Evolutionary conservation across 192 early-diverging fungal genomes (phyloP), one percentile per base, ranked within the genome.

Genomic region (Entomortierella beljakovae): DNA sequence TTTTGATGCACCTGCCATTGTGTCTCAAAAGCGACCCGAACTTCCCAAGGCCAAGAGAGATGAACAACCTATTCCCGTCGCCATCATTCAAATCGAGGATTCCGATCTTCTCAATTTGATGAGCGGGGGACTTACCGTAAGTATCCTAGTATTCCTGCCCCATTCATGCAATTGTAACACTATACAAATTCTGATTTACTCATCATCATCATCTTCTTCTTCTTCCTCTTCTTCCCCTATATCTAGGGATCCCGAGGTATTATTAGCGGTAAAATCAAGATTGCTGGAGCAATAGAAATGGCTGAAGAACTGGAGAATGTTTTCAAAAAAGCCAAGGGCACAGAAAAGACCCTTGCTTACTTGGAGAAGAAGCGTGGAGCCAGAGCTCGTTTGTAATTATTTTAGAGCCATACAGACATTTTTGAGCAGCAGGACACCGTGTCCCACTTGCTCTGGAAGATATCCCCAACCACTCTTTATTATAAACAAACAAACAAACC

Each of bases 261-360:
- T 60, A 68, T 79, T 18, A 79, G 67, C 22, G 75, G 75, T 51
- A 79, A 79, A 51, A 79, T 79, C 67, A 79, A 79, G 67, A 79
- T 79, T 60, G 75, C 75, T n/a, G 75, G 75, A 33, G 75, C 75
- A 23, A 79, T 79, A 43, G 75, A 79, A 26, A 40, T 79, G 58
- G 75, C 75, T 6, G 75, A 79, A 51, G 61, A 79, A 26, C 48
- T 79, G 62, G 75, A 79, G 61, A 26, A 62, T 38, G 64, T 79
- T 34, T 79, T 79, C 37, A 69, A 57, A 42, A 79, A 79, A 62
- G 75, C 75, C 29, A 79, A 79, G 68, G 75, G 75, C 6, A 35
- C 66, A 9, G 75, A 79, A 29, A 79, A 79, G 75, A 79, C 75
- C 10, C 57, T 79, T 51, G 67, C 75, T 0, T 79, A 69, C 57